Conservation (phyloP, 768 basidiomycete species). For the Trametes maxima region DNA sequence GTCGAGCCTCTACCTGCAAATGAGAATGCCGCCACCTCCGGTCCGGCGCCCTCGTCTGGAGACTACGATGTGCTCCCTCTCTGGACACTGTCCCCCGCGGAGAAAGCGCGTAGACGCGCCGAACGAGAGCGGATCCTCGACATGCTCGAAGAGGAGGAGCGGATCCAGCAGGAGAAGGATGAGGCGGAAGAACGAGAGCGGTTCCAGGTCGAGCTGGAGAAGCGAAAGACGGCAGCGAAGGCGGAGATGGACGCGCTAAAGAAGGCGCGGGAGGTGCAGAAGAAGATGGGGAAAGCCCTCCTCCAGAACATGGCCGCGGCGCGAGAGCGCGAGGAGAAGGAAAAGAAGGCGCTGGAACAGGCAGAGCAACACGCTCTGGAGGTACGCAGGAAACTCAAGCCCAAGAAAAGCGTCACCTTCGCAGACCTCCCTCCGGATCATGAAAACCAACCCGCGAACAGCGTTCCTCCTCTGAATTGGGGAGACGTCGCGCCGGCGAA, state of each 20-base stretch:
- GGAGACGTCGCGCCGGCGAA: conserved; percentile 58
- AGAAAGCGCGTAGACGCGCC: conserved; percentile 52
- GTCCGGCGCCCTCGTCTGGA: conserved; percentile 28
- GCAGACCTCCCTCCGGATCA: conserved; percentile 43
- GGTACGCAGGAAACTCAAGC: conserved; percentile 36
- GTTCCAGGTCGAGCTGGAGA: conserved; percentile 50
- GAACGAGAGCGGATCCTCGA: conserved; percentile 69
- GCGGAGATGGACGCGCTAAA: conserved; percentile 43
- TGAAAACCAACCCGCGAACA: conserved; percentile 29
- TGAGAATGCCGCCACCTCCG: conserved; percentile 16
- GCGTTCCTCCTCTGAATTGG: conserved; percentile 39
- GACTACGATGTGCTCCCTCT: conserved; percentile 53
- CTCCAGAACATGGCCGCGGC: conserved; percentile 48
- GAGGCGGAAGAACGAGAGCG: conserved; percentile 44
- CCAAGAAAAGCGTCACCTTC: conserved; percentile 70
- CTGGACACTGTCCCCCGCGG: conserved; percentile 45
- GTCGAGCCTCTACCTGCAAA: conserved; percentile 52
- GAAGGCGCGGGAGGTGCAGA: conserved; percentile 56
- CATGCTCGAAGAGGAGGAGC: conserved; percentile 72
- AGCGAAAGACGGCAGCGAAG: conserved; percentile 51
- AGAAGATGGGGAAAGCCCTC: conserved; percentile 77
- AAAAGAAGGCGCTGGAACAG: conserved; percentile 33
- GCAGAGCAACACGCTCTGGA: conserved; percentile 33
- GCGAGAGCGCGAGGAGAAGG: conserved; percentile 42
- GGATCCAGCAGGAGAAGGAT: conserved; percentile 44